Percentiles rank a stretch among this genome's conserved stretches.
These are phyloP conservation scores for Microsporum canis DNA, from an alignment of 2,329 filamentous ascomycete genomes.

Conservation along the genomic window DNA sequence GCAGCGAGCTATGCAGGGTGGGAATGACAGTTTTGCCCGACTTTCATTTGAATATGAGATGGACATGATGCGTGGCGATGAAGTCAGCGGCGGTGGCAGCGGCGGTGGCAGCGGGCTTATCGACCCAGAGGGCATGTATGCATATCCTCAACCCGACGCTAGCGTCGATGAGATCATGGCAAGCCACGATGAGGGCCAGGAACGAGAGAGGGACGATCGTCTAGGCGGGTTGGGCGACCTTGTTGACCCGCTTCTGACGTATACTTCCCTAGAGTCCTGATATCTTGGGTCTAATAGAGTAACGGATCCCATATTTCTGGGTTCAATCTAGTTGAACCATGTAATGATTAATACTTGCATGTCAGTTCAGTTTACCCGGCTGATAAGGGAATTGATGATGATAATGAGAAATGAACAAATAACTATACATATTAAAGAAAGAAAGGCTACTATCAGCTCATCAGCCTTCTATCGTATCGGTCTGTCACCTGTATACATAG, in stretches of 20 bases:
- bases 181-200: background rate
- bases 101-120: conserved; percentile 3
- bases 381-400: background rate
- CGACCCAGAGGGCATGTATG: conserved; percentile 1
- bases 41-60: conserved; percentile 7
- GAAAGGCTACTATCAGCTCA: background rate
- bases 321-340: background rate
- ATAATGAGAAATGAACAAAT: background rate
- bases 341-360: background rate
- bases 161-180: conserved; percentile 3
- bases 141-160: background rate
- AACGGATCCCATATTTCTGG: background rate
- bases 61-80: background rate
- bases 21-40: conserved; percentile 15
- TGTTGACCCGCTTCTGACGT: conserved; percentile 27
- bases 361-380: background rate
- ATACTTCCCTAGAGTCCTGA: conserved; percentile 10
- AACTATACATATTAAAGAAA: background rate
- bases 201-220: background rate
- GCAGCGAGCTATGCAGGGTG: conserved; percentile 28
- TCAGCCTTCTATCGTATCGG: background rate
- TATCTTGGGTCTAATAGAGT: background rate
- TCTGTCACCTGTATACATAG: background rate
- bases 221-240: conserved; percentile 16
- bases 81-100: background rate